Conservation (phyloP, 192 early-diverging fungal genomes). For the Coemansia sp. region DNA sequence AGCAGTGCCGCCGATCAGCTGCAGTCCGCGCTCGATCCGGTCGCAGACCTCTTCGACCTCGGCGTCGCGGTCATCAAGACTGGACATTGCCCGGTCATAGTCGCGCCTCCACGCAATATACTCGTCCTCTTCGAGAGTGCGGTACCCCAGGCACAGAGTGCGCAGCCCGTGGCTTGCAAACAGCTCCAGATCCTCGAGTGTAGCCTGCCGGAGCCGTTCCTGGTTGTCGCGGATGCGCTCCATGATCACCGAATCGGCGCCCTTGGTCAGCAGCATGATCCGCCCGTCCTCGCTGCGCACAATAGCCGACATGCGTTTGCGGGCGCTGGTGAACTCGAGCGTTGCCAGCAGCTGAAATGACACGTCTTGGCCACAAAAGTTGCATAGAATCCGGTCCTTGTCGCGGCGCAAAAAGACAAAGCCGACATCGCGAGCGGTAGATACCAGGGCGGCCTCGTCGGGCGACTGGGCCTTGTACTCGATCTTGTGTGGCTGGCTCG, state of each 20-base stretch:
- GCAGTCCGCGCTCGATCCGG: constrained; percentile 70
- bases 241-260: constrained; percentile 92
- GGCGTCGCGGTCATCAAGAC: constrained; percentile 74
- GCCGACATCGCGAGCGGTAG: constrained; percentile 77
- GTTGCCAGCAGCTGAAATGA: constrained; percentile 61
- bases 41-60: constrained; percentile 74
- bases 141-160: constrained; percentile 81
- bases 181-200: constrained; percentile 68
- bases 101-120: constrained; percentile 63
- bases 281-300: constrained; percentile 65
- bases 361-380: constrained; percentile 68
- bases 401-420: constrained; percentile 76
- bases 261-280: constrained; percentile 84
- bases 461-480: constrained; percentile 92
- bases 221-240: constrained; percentile 71
- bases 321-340: constrained; percentile 89
- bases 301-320: constrained; percentile 95
- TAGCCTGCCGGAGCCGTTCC: constrained; percentile 59
- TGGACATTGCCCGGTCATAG: constrained; percentile 67
- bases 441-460: constrained; percentile 89
- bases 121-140: constrained; percentile 62
- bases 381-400: constrained; percentile 58
- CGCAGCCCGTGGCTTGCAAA: constrained; percentile 80
- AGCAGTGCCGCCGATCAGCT: constrained; percentile 90
- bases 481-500: constrained; percentile 47